These are phyloP conservation scores for Trematosphaeria pertusa DNA, from an alignment of 2,329 filamentous ascomycete genomes.

Conservation along the genomic window DNA sequence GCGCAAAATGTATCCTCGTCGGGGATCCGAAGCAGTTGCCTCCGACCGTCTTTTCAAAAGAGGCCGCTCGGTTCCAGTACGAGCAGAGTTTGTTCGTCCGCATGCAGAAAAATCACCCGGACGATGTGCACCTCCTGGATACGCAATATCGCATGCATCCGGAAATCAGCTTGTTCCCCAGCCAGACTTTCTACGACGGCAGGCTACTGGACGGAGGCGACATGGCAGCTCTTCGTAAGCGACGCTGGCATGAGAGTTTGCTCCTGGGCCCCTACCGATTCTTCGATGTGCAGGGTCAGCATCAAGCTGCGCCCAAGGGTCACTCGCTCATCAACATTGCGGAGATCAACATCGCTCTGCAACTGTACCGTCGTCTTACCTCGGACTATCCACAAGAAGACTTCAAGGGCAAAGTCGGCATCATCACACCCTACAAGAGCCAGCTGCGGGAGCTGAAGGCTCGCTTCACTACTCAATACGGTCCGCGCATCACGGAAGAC, in stretches of 20 bases:
- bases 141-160: conserved; percentile 99
- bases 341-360: conserved; percentile 85
- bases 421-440: conserved; percentile 98
- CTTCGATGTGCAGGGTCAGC: conserved; percentile 92
- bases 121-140: conserved; percentile 92
- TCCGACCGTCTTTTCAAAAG: conserved; percentile 93
- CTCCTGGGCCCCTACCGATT: conserved; percentile 93
- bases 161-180: conserved; percentile 91
- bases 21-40: conserved; percentile 97
- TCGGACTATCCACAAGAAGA: conserved; percentile 73
- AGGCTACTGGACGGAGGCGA: conserved; percentile 82
- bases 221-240: conserved; percentile 77
- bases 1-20: conserved; percentile 94
- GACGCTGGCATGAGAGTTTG: conserved; percentile 84
- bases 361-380: conserved; percentile 80
- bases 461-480: conserved; percentile 76
- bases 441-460: conserved; percentile 82
- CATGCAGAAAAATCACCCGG: conserved; percentile 91
- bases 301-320: conserved; percentile 79
- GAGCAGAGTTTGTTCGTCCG: conserved; percentile 98
- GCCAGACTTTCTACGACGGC: conserved; percentile 89
- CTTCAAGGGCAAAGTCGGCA: conserved; percentile 84
- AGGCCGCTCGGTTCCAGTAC: conserved; percentile 90
- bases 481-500: conserved; percentile 73
- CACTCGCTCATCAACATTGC: conserved; percentile 90